Percentiles rank a stretch among this genome's conserved stretches.
phyloP scores from a whole-genome alignment of 2,329 filamentous ascomycete genomes.

The Pseudopyricularia javanii region DNA sequence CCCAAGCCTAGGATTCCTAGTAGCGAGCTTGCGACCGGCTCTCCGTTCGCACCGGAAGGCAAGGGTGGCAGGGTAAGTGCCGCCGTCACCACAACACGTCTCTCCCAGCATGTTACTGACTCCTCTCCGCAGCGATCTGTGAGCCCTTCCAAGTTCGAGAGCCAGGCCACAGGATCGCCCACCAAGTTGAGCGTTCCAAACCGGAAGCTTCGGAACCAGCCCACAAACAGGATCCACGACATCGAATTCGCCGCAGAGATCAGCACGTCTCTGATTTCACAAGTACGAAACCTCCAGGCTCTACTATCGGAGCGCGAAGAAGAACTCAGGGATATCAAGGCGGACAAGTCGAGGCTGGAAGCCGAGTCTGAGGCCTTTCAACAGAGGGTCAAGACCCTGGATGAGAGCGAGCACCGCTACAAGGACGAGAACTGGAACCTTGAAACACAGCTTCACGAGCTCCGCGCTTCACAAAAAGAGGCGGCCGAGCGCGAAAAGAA shows the following conservation, averaged over 20 bases:
- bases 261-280: slow-evolving; percentile 84
- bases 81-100: neutral
- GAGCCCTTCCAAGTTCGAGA: slow-evolving; percentile 69
- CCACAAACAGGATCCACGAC: slow-evolving; percentile 78
- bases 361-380: slow-evolving; percentile 68
- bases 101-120: neutral
- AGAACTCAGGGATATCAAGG: slow-evolving; percentile 59
- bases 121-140: slow-evolving; percentile 44
- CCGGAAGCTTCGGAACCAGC: slow-evolving; percentile 81
- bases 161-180: slow-evolving; percentile 72
- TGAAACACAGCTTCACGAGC: slow-evolving; percentile 82
- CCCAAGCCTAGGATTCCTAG: slow-evolving; percentile 72
- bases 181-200: slow-evolving; percentile 82
- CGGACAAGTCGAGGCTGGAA: slow-evolving; percentile 70
- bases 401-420: slow-evolving; percentile 90
- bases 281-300: slow-evolving; percentile 81
- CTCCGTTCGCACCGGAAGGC: slow-evolving; percentile 39
- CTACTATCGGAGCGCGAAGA: slow-evolving; percentile 82
- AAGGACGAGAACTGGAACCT: slow-evolving; percentile 99
- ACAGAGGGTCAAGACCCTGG: slow-evolving; percentile 68
- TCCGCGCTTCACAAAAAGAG: slow-evolving; percentile 61
- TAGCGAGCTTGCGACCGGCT: slow-evolving; percentile 42
- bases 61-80: slow-evolving; percentile 39
- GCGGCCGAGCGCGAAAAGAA: slow-evolving; percentile 73
- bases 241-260: slow-evolving; percentile 99